Conservation (phyloP, 2,329 filamentous ascomycete species). For the Verticillium dahliae region DNA sequence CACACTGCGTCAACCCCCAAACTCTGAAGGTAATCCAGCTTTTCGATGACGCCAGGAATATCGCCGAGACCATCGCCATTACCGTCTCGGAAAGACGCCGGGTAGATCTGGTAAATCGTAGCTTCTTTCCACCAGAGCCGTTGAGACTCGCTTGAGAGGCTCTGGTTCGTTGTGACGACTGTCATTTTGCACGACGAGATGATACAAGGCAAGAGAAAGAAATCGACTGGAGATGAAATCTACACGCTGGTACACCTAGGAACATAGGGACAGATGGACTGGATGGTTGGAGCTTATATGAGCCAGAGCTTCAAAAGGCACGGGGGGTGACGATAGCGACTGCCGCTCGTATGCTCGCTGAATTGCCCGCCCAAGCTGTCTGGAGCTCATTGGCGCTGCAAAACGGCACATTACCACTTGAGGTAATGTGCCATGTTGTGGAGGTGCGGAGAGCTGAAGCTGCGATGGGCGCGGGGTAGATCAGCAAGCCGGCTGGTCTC, state of each 20-base stretch:
- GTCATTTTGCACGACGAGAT: neutral
- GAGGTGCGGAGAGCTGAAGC: neutral
- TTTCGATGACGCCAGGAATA: slow-evolving; percentile 48
- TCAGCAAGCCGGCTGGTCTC: too few species aligned
- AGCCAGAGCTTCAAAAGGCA: neutral
- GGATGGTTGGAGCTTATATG: neutral
- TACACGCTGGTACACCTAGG: neutral
- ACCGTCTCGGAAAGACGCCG: slow-evolving; percentile 52
- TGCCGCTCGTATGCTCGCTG: neutral
- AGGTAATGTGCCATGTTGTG: neutral
- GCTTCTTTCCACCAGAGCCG: slow-evolving; percentile 53
- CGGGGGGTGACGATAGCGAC: neutral
- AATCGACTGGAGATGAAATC: neutral
- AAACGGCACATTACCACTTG: neutral
- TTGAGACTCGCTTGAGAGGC: slow-evolving; percentile 1
- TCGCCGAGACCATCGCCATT: slow-evolving; percentile 50
- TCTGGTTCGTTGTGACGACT: neutral
- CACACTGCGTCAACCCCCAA: slow-evolving; percentile 54
- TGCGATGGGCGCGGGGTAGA: too few species aligned
- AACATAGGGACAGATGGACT: neutral
- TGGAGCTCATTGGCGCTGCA: neutral
- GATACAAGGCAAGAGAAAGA: neutral
- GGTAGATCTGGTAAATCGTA: slow-evolving; percentile 56
- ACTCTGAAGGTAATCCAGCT: slow-evolving; percentile 48
- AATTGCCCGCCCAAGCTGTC: neutral